Base-by-base conservation (phyloP, 345 rosid species). In the Atalantia buxifolia region DNA sequence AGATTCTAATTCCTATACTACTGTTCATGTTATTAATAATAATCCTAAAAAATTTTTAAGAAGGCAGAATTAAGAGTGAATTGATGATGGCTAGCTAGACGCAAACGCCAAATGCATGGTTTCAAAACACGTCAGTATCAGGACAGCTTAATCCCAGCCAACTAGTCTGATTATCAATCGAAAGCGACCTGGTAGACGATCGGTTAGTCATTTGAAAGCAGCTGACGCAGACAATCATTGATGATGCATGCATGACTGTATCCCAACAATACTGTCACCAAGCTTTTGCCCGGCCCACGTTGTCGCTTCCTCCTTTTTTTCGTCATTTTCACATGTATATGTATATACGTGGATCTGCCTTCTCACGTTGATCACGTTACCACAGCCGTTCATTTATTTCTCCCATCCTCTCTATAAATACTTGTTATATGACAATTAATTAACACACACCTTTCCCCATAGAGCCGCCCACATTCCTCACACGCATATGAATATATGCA, bases 41-140 rank as follows among this genome's bases (percentile, higher is more conserved):
- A 22, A 36, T 66, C 19, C 16, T 22, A 36, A 3, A 62, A 62
- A 1, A 13, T 2, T 2, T n/a, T 25, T 10, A 62, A 14, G 13
- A 12, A 13, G 12, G 27, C 5, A 61, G 0, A 62, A 62, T 9
- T 2, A 25, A 12, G 19, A 27, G 7, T 7, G 7, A 14, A 6
- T 6, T n/a, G 30, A 27, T 40, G 40, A 12, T 40, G 5, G 27
- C 21, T 18, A 6, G n/a, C 21, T 21, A 18, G n/a, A 19, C 0
- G 24, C 61, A n/a, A 57, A n/a, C 9, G 21, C n/a, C 27, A 33
- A 65, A 33, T 22, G 56, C 81, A 12, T 70, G 80, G 77, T 66
- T 78, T 64, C 35, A 81, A 81, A 76, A 72, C 62, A 75, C 33
- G 80, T 79, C 85, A 64, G 35, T 30, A 64, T 81, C 87, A 76